Evolutionary conservation across 208 protist genomes (phyloP), one percentile per base, ranked within the genome.

Genomic region (Trypanosoma rangeli): DNA sequence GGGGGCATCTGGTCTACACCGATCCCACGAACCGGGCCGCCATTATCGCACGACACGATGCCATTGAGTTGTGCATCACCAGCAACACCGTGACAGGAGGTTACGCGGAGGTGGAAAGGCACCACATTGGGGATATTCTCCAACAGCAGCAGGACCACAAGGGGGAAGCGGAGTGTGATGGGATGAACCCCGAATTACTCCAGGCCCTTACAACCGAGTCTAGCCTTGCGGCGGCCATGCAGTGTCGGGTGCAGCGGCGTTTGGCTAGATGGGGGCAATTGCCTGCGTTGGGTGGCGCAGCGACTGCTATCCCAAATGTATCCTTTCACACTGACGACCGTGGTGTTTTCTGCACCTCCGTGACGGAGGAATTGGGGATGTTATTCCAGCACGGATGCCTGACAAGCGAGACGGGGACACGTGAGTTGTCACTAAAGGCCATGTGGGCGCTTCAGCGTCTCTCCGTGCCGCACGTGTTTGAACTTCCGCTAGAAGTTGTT

Each of bases 291-390:
- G 16, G 57, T 22, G 4, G 46, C n/a, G 52, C 50, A 39, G 35
- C 33, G 22, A 67, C 59, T 20, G 16, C 9, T 7, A 55, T 89
- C 18, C 83, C 86, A 9, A 91, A 86, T 60, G 56, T 94, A 3
- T 84, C 85, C 13, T 83, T 93, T 46, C 78, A 93, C 73, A 94
- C 87, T 8, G 93, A 97, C 52, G 93, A 97, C 60, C 84, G 89
- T 33, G 93, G 93, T 26, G 86, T 96, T 3, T 96, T 97, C 65
- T 74, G 69, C 29, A 93, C 83, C 1, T 83, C 82, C 15, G 44
- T 92, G 5, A 82, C 84, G 24, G 28, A 82, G 15, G 89, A 97
- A 68, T 70, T 92, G 15, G 37, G 57, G 53, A 65, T 91, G 10
- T 66, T 83, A 15, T 64, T 78, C 20, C 75, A 79, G 55, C 87